Evolutionary conservation across 106 monocot species (phyloP), one percentile per base, ranked within the genome.

Genomic region (Apostasia shenzhenica): DNA sequence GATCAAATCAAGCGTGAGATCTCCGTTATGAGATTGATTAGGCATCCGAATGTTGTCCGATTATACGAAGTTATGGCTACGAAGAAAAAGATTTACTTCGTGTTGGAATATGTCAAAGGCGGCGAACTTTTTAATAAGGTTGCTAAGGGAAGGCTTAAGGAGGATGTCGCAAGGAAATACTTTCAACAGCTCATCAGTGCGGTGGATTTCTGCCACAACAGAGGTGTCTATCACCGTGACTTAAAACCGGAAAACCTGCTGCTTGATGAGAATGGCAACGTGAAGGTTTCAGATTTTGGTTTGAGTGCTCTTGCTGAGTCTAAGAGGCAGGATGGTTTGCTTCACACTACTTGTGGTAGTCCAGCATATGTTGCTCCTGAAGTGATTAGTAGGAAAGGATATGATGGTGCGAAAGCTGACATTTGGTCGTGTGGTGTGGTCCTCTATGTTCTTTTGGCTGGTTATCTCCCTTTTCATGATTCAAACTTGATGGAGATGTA

Each of bases 391-490:
- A 69, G 69, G 38, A 69, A 69, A 69, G 69, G 69, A 26, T 26
- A 26, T 26, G 26, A 26, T 26, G 26, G 26, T 26, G 26, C 26
- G 26, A 26, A 26, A 26, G 69, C 69, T 2, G 69, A 69, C 56
- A 69, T 69, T n/a, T 69, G 69, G 69, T 69, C 69, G 0, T 70
- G 70, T 58, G 70, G 81, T 4, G 77, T 82, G 42, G 66, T 82
- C 13, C 69, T 82, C 26, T 82, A 78, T 51, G 64, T 70, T 59
- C 70, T 84, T 6, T 55, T 78, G 4, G 85, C 85, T 53, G 78
- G 75, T 61, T 81, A 85, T 76, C 81, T 85, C 45, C 85, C 85
- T 68, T 85, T 85, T 63, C 85, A 85, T 50, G 81, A 85, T 45
- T 45, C 62, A 49, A 85, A 85, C 69, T 67, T 85, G 46, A 85